These are phyloP conservation scores for Myrmaecium sp. DNA, from an alignment of 2,329 filamentous ascomycete genomes.

Conservation along the genomic window DNA sequence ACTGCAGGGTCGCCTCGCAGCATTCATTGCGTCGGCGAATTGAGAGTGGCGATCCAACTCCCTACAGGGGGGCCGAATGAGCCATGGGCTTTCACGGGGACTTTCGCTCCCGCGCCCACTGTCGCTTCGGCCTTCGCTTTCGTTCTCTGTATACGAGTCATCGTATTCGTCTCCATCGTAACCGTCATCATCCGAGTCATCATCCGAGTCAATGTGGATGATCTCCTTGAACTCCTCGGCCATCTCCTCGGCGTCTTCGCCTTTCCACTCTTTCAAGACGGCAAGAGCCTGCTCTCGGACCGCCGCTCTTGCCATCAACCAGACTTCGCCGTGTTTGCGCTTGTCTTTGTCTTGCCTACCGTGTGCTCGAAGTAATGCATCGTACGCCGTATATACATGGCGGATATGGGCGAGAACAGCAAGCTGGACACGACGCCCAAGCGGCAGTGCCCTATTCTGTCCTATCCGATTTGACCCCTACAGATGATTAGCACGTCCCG, in stretches of 20 bases:
- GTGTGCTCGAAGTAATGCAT: slow-evolving; percentile 35
- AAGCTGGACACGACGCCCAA: slow-evolving; percentile 41
- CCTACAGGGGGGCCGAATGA: no score
- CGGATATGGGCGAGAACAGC: slow-evolving; percentile 46
- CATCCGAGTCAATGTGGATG: slow-evolving; percentile 46
- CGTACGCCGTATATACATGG: slow-evolving; percentile 46
- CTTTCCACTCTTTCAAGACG: slow-evolving; percentile 45
- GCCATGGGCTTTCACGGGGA: no score
- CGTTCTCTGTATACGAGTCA: slow-evolving; percentile 1
- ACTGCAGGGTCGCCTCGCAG: no score
- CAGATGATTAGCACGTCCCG: slow-evolving; percentile 6
- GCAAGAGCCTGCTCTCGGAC: slow-evolving; percentile 39
- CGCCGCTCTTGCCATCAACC: slow-evolving; percentile 30
- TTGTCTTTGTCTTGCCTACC: slow-evolving; percentile 30
- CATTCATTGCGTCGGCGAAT: no score
- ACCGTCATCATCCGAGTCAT: slow-evolving; percentile 36
- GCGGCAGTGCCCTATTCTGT: slow-evolving; percentile 34
- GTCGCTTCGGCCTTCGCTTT: slow-evolving; percentile 8
- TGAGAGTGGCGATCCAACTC: no score
- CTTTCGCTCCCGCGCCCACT: no score
- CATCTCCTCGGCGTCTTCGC: slow-evolving; percentile 31
- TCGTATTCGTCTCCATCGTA: slow-evolving; percentile 3
- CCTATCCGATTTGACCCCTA: slow-evolving; percentile 41
- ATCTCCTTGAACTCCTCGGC: slow-evolving; percentile 48
- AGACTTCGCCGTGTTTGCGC: slow-evolving; percentile 1